Base-by-base conservation (phyloP, 305 asterid species). In the Solanum hybrid region DNA sequence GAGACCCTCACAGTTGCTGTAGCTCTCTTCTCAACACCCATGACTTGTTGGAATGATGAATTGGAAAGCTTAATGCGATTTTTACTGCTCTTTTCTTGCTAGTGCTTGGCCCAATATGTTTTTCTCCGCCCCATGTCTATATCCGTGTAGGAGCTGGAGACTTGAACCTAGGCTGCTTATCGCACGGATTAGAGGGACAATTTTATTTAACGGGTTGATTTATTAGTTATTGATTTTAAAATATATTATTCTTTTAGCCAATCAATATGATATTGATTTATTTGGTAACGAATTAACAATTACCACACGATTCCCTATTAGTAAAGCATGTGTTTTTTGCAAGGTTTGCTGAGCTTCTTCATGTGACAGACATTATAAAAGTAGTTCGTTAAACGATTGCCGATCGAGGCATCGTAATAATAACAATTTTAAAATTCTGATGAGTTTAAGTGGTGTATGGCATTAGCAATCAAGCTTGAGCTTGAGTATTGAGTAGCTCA, bases 1-100 rank as follows among this genome's bases (percentile, higher is more conserved):
- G 91, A 64, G 10, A 95, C 93, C 87, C 89, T 92, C 42, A 94
- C 94, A 1, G 96, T 94, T 77, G 95, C 93, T 31, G 97, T 95
- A 72, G 90, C 64, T 69, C 89, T 91, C 86, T 90, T 89, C 82
- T 89, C 94, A 71, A 90, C 79, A 79, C 84, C 93, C 93, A 93
- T 91, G 64, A n/a, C 6, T 12, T 82, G 84, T 51, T 26, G 38
- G 27, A 38, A 17, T 24, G 64, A 26, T 7, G 79, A 56, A 22
- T 32, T 26, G 36, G 72, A 35, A 87, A 88, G 89, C 88, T 87
- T 5, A 22, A 45, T 6, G 89, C 37, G 80, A 2, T 11, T 71
- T 71, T 11, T 71, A 66, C 73, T 22, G 31, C 76, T 69, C 8
- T 69, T 69, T 69, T 69, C 76, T 69, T 64, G 72, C 72, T 22